A percentile compares a stretch with the other conserved stretches of the same genome.
These are phyloP conservation scores for Saccharomyces eubayanus DNA, from an alignment of 805 yeast species.

Conservation along the genomic window DNA sequence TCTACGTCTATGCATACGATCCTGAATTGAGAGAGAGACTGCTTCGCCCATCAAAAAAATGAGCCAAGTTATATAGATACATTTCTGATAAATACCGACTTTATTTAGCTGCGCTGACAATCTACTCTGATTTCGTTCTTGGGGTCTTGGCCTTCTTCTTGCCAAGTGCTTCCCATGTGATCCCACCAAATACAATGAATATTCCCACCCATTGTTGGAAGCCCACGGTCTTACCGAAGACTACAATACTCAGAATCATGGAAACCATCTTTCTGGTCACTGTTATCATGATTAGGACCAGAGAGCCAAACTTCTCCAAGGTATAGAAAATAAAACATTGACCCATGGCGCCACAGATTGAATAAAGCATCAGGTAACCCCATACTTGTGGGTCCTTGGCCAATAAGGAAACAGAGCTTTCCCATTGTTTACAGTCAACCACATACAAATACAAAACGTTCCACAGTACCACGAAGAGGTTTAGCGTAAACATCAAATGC, in stretches of 20 bases:
- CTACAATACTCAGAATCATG: constrained; percentile 78
- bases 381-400: constrained; percentile 41
- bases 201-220: constrained; percentile 73
- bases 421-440: constrained; percentile 19
- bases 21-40: constrained; percentile 32
- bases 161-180: constrained; percentile 63
- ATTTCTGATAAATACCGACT: not conserved
- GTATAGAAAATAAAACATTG: constrained; percentile 89
- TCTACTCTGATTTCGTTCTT: not conserved
- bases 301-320: constrained; percentile 74
- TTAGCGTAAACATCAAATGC: constrained; percentile 72
- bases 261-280: constrained; percentile 95
- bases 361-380: constrained; percentile 55
- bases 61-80: not conserved
- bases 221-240: constrained; percentile 72
- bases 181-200: constrained; percentile 71
- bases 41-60: not conserved
- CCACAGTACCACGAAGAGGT: constrained; percentile 37
- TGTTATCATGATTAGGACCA: constrained; percentile 82
- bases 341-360: constrained; percentile 80
- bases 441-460: constrained; percentile 41
- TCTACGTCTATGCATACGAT: constrained; percentile 38
- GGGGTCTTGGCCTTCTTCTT: constrained; percentile 27
- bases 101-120: not conserved
- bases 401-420: constrained; percentile 34